Base-by-base conservation (phyloP, 306 rosid species). In the Acacia acuminata region DNA sequence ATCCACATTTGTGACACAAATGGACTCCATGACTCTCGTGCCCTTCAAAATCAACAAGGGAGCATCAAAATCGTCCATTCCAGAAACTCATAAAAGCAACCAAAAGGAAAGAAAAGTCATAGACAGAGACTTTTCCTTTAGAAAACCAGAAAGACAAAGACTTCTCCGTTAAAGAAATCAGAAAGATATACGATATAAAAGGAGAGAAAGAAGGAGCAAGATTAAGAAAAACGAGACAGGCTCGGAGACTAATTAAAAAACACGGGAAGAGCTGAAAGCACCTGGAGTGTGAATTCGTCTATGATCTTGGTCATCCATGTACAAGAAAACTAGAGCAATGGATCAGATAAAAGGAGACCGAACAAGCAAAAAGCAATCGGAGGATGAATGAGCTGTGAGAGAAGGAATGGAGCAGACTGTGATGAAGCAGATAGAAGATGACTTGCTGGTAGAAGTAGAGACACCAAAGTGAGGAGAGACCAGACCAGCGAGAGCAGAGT, bases 1-100 rank as follows among this genome's bases (percentile, higher is more conserved):
- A 89, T 60, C 97, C 92, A 85, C 98, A 92, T 85, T 87, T 89
- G 80, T 34, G 74, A 75, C 98, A 92, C 47, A 90, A 74, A 79
- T 83, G 77, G 27, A 83, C 88, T 84, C 88, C 94, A 77, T 88
- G 92, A 47, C 44, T 76, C 71, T 87, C 93, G 15, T 79, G 73
- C 77, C 88, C 96, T 88, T 77, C 76, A 86, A 74, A 74, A 71
- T 72, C 77, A 71, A 80, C 30, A 24, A 83, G 71, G 12, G 25
- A 66, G 42, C 50, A 13, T 51, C 38, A 74, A 81, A 58, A 69
- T 11, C 64, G 22, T 36, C 25, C 61, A 50, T 60, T 12, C 4
- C 19, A 51, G 67, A 50, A 43, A 64, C 47, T 16, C 55, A 27
- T 22, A 78, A 67, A 15, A 16, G 36, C 76, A 5, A 15, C 27